Base-by-base conservation (phyloP, 2,329 filamentous ascomycete genomes). In the Colletotrichum tropicicola region DNA sequence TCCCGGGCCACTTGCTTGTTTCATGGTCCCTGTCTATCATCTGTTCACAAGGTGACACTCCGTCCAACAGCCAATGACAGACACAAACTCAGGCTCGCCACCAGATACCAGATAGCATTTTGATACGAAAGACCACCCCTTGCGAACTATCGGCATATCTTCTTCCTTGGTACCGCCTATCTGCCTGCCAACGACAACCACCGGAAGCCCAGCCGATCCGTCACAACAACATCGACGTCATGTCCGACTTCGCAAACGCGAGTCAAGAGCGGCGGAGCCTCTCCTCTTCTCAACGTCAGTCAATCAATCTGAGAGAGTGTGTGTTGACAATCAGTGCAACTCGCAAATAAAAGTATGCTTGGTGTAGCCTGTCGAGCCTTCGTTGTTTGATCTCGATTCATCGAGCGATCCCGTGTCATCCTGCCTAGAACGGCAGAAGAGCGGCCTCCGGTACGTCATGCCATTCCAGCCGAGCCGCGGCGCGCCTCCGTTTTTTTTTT, bases 371-470 rank as follows among this genome's bases (percentile, higher is more conserved):
- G n/a, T n/a, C 39, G 10, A 19, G 39, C 17, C 39, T 6, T 28
- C 25, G 28, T 44, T 25, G 55, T 48, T 27, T 54, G 43, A 65
- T 65, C 57, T 65, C 61, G 57, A 65, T 61, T 17, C 21, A 44
- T 49, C 21, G 41, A 61, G 61, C 27, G 57, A 65, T 65, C 49
- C 61, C 61, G 61, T 64, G 60, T 55, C 61, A 55, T 44, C 32
- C 49, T 65, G 30, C 61, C 61, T 47, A 61, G 43, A 61, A 35
- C 35, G 61, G 61, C 44, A 65, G 43, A 61, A 37, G 61, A 61
- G 49, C 48, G 23, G 21, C 48, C 44, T 30, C 35, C 25, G 49
- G 25, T 45, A 65, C 61, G 61, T 65, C 61, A 65, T 65, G 56
- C 35, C 43, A 51, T 39, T 35, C 21, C 27, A 21, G 21, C 30